Evolutionary conservation across 2,329 filamentous ascomycete species (phyloP).

Genomic region (Lachnellula occidentalis): DNA sequence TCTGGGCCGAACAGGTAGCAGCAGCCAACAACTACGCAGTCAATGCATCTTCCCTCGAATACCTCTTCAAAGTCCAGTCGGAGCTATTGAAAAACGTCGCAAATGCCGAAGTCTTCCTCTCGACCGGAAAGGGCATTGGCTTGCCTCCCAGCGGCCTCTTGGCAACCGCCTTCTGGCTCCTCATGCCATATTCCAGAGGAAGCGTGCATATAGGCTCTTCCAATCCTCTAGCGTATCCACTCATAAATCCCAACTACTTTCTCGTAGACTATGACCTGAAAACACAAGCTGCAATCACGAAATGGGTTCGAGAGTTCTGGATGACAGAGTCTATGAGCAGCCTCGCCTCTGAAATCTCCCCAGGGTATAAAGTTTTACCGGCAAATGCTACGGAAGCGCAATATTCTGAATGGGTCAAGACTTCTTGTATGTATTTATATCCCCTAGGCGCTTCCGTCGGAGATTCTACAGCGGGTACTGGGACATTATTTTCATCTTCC

Average conservation of each 20-base stretch:
- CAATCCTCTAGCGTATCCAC: slow-evolving; percentile 32
- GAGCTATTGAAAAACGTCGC: slow-evolving; percentile 41
- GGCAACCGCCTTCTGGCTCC: slow-evolving; percentile 35
- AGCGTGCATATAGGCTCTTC: slow-evolving; percentile 37
- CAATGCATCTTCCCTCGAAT: slow-evolving; percentile 31
- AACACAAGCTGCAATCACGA: slow-evolving; percentile 14
- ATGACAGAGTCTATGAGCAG: background rate
- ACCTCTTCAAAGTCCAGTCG: slow-evolving; percentile 41
- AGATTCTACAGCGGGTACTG: too few species aligned
- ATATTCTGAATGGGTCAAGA: slow-evolving; percentile 9
- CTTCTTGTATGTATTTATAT: slow-evolving; percentile 6
- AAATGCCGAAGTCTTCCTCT: slow-evolving; percentile 41
- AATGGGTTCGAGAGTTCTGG: slow-evolving; percentile 13
- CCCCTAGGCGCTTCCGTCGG: background rate
- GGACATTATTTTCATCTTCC: too few species aligned
- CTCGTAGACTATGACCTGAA: slow-evolving; percentile 39
- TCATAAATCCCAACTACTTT: slow-evolving; percentile 41
- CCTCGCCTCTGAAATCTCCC: slow-evolving; percentile 5
- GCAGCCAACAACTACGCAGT: slow-evolving; percentile 24
- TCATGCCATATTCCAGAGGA: slow-evolving; percentile 40
- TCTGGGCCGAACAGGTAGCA: slow-evolving; percentile 7
- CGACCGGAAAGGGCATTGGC: slow-evolving; percentile 11
- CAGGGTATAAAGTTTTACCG: slow-evolving; percentile 5
- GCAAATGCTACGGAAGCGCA: slow-evolving; percentile 10
- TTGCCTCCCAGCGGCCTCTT: slow-evolving; percentile 25